Evolutionary conservation across 202 grass and related monocot genomes (phyloP).

Genomic region (Brachypodium distachyon): DNA sequence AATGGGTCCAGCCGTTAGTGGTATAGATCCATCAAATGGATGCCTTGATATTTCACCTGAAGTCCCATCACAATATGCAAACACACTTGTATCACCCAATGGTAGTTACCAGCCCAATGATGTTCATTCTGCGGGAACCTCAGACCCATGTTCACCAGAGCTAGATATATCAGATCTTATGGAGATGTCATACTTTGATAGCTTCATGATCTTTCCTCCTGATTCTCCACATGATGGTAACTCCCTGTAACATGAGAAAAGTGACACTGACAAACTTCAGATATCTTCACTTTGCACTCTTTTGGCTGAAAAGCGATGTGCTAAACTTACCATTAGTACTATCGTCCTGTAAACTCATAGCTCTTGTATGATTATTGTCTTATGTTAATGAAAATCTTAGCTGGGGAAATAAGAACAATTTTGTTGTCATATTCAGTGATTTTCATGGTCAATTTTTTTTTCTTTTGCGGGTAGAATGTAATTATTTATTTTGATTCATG

Average conservation of each 20-base stretch:
- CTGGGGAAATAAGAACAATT: neutral
- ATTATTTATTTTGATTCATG: too few relatives aligned
- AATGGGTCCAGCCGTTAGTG: neutral
- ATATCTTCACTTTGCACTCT: neutral
- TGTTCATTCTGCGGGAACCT: constrained; percentile 1
- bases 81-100: neutral
- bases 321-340: neutral
- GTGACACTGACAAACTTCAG: neutral
- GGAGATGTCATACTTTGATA: constrained; percentile 47
- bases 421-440: neutral
- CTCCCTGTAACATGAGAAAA: constrained; percentile 12
- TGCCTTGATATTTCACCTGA: constrained; percentile 17
- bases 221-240: constrained; percentile 9
- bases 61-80: neutral
- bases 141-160: constrained; percentile 13
- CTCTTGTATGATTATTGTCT: neutral
- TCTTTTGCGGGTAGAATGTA: too few relatives aligned
- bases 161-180: constrained; percentile 21
- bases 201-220: constrained; percentile 32
- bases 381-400: neutral
- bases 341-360: neutral
- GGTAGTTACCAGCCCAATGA: neutral
- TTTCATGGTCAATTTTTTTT: neutral
- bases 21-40: constrained; percentile 4
- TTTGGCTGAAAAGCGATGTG: neutral